A percentile compares a stretch with the other conserved stretches of the same genome.
These are phyloP conservation scores for Limnanthes douglasii DNA, from an alignment of 345 rosid species.

Conservation along the genomic window DNA sequence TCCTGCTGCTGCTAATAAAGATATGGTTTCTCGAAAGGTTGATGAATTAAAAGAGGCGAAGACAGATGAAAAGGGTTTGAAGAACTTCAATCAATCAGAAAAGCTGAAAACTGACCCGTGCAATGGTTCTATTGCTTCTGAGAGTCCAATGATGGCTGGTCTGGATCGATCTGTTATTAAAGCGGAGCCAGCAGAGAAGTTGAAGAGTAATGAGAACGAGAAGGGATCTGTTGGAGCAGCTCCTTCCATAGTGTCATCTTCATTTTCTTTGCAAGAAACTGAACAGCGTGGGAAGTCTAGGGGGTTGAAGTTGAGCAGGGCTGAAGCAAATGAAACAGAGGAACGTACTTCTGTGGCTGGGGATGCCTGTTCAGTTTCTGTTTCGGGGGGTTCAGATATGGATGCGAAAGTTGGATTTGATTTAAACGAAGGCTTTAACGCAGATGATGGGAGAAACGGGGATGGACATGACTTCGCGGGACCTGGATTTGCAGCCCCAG, in stretches of 20 bases:
- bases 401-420: slow-evolving; percentile 70
- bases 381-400: slow-evolving; percentile 17
- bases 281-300: slow-evolving; percentile 15
- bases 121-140: slow-evolving; percentile 8
- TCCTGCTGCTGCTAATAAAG: slow-evolving; percentile 13
- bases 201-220: slow-evolving; percentile 13
- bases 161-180: slow-evolving; percentile 13
- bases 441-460: slow-evolving; percentile 36
- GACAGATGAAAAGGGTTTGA: slow-evolving; percentile 11
- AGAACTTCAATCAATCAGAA: slow-evolving; percentile 5
- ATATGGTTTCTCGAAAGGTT: slow-evolving; percentile 4
- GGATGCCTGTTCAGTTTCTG: slow-evolving; percentile 15
- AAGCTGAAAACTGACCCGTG: slow-evolving; percentile 14
- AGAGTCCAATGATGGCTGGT: slow-evolving; percentile 4
- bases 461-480: slow-evolving; percentile 23
- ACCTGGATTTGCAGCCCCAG: slow-evolving; percentile 18
- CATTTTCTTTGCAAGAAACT: slow-evolving; percentile 10
- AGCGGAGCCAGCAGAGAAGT: slow-evolving; percentile 15
- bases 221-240: slow-evolving; percentile 3
- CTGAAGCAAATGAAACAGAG: slow-evolving; percentile 32
- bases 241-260: slow-evolving; percentile 6
- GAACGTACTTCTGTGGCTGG: slow-evolving; percentile 18
- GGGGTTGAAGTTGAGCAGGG: slow-evolving; percentile 14
- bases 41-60: slow-evolving; percentile 22
- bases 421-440: slow-evolving; percentile 59